Conservation (phyloP, 176 grass and related monocot species). For the Puya raimondii region DNA sequence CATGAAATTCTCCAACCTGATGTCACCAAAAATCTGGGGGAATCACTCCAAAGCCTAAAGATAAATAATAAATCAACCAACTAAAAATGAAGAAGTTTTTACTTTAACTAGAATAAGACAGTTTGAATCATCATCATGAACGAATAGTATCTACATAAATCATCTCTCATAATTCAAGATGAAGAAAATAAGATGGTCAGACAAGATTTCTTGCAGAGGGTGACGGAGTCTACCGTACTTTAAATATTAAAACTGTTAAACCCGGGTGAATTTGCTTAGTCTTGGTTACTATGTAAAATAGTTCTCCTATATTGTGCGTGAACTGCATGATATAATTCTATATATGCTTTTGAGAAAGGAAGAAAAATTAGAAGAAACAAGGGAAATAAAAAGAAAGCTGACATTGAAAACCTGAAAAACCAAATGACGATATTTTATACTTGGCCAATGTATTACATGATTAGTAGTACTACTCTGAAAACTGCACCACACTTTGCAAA, state of each 20-base stretch:
- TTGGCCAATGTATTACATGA: no score
- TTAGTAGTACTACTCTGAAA: no score
- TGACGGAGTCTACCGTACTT: no score
- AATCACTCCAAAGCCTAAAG: conserved; percentile 58
- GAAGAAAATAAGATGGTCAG: no score
- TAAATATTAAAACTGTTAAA: no score
- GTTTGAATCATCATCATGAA: background rate
- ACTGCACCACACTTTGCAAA: no score
- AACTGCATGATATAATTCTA: background rate
- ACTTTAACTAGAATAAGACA: background rate
- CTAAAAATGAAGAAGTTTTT: conserved; percentile 2
- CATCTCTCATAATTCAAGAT: no score
- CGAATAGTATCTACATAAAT: no score
- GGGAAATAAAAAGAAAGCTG: background rate
- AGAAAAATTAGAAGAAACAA: background rate
- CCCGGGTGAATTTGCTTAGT: no score
- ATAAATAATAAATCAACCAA: background rate
- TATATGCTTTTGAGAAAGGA: background rate
- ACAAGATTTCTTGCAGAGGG: no score
- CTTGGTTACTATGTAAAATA: no score
- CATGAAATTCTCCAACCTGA: conserved; percentile 50
- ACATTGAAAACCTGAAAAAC: background rate
- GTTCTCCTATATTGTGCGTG: background rate
- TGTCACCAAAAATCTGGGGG: conserved; percentile 44
- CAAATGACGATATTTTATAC: no score